A percentile compares a stretch with the other conserved stretches of the same genome.
Conservation (phyloP, 2,329 filamentous ascomycete genomes). For the Pyrenochaeta sp. region DNA sequence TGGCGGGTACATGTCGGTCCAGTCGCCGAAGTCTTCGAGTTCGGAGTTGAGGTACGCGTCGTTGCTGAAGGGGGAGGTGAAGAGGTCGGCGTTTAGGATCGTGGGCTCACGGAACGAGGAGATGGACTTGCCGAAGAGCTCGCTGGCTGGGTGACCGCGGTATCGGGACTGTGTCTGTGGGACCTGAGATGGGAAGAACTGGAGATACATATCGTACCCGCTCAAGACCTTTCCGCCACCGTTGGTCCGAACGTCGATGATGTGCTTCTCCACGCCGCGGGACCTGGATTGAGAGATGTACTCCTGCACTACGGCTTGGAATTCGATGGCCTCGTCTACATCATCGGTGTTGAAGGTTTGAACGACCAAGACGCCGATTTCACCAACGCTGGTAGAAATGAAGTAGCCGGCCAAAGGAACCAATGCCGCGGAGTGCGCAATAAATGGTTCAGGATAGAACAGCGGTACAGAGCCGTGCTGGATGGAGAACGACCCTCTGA, state of each 20-base stretch:
- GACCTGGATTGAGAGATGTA: conserved; percentile 60
- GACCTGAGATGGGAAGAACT: conserved; percentile 60
- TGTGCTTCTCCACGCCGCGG: conserved; percentile 63
- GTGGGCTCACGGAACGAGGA: conserved; percentile 26
- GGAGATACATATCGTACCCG: conserved; percentile 58
- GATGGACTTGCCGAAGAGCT: conserved; percentile 36
- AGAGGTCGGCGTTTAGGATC: conserved; percentile 30
- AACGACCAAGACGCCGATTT: conserved; percentile 58
- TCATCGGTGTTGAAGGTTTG: conserved; percentile 51
- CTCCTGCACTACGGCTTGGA: conserved; percentile 48
- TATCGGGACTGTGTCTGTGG: conserved; percentile 58
- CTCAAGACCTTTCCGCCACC: conserved; percentile 61
- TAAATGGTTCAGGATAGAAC: conserved; percentile 48
- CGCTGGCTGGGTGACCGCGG: conserved; percentile 52
- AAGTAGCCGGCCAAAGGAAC: conserved; percentile 58
- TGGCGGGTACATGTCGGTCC: conserved; percentile 51
- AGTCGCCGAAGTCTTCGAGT: conserved; percentile 41
- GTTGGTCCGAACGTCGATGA: conserved; percentile 71
- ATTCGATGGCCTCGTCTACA: conserved; percentile 35
- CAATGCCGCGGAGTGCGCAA: conserved; percentile 40
- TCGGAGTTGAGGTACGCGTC: conserved; percentile 37
- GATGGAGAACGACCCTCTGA: conserved; percentile 27
- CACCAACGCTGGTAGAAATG: conserved; percentile 50
- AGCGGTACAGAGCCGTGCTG: conserved; percentile 33
- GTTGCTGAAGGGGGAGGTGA: conserved; percentile 47